phyloP scores from a whole-genome alignment of 2,329 filamentous ascomycete species.

The Thermothelomyces thermophilus region DNA sequence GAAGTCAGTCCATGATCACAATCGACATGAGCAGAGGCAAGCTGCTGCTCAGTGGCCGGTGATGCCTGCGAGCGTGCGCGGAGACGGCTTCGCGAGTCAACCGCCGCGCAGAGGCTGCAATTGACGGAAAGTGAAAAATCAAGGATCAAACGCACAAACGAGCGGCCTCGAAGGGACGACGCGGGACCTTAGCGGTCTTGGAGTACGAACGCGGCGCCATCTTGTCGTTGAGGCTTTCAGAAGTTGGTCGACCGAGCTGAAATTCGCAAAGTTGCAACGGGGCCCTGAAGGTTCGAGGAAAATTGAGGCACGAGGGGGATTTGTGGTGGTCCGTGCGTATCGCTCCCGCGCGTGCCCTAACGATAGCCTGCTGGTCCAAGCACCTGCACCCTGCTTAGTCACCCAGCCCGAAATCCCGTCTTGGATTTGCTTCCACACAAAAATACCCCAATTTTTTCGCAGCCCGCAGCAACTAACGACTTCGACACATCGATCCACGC shows the following conservation, averaged over 20 bases:
- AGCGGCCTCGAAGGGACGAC: constrained; percentile 96
- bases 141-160: constrained; percentile 72
- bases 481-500: constrained; percentile 31
- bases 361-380: constrained; percentile 9
- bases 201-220: constrained; percentile 68
- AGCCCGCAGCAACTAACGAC: constrained; percentile 25
- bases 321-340: constrained; percentile 26
- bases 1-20: constrained; percentile 66
- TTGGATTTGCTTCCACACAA: constrained; percentile 26
- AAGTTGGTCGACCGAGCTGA: constrained; percentile 24
- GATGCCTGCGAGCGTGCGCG: constrained; percentile 30
- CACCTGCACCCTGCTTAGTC: constrained; percentile 22
- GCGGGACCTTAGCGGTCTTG: constrained; percentile 98
- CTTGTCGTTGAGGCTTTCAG: constrained; percentile 28
- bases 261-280: constrained; percentile 13
- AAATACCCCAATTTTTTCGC: constrained; percentile 24
- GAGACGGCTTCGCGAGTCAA: constrained; percentile 30
- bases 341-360: constrained; percentile 24
- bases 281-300: constrained; percentile 15
- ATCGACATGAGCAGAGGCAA: constrained; percentile 95
- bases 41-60: constrained; percentile 97
- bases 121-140: constrained; percentile 18
- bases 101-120: constrained; percentile 81
- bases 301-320: constrained; percentile 19
- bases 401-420: constrained; percentile 18